Evolutionary conservation across 768 basidiomycete genomes (phyloP).

Genomic region (Pleurotus sapidus): DNA sequence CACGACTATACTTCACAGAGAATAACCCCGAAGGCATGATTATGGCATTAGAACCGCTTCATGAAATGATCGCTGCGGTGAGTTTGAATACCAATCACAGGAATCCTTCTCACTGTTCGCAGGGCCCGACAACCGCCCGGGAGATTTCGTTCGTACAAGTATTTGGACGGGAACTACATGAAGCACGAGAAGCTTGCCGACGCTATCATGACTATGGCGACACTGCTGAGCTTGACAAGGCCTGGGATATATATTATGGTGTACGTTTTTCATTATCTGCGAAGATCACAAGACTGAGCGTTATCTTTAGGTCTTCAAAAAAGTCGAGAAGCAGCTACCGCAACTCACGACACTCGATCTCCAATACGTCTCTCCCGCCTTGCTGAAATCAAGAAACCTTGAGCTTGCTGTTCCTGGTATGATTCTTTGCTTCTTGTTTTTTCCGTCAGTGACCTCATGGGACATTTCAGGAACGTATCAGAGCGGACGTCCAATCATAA

Average conservation of each 20-base stretch:
- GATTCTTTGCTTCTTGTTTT: conserved; percentile 11
- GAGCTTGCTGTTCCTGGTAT: conserved; percentile 95
- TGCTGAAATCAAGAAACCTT: conserved; percentile 85
- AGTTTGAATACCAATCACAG: conserved; percentile 18
- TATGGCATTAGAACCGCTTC: conserved; percentile 84
- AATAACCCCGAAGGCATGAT: conserved; percentile 98
- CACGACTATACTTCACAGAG: conserved; percentile 93
- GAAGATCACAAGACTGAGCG: neutral
- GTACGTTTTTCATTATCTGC: conserved; percentile 38
- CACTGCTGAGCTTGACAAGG: conserved; percentile 86
- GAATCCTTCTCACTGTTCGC: conserved; percentile 7
- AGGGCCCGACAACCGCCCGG: conserved; percentile 93
- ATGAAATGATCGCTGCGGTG: conserved; percentile 87
- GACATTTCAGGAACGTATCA: conserved; percentile 77
- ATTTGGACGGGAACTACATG: conserved; percentile 88
- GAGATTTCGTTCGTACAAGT: conserved; percentile 95
- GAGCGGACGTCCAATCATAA: conserved; percentile 79
- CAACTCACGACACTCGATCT: conserved; percentile 87
- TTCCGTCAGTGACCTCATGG: neutral
- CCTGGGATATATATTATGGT: conserved; percentile 98
- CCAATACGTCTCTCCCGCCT: conserved; percentile 94
- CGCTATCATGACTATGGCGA: conserved; percentile 87
- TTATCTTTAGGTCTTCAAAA: conserved; percentile 79
- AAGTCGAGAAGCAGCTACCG: conserved; percentile 91
- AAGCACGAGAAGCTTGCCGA: conserved; percentile 88